Evolutionary conservation across 805 yeast genomes (phyloP).

Genomic region (Candida ipomoeae): DNA sequence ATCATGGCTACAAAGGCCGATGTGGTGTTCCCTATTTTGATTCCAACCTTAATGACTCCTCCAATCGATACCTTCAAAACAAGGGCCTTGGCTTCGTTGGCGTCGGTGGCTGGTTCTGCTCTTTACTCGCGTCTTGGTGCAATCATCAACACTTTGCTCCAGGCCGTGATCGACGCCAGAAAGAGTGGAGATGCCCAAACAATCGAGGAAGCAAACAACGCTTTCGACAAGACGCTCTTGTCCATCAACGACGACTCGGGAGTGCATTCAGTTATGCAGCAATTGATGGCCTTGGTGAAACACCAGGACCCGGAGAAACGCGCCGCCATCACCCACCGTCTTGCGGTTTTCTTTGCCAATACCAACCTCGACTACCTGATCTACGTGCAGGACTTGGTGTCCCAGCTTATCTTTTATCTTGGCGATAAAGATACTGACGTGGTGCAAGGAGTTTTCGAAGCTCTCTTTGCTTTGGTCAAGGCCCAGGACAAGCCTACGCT

Average conservation of each 20-base stretch:
- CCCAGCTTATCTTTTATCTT: slow-evolving; percentile 63
- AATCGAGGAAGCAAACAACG: slow-evolving; percentile 40
- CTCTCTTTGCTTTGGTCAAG: slow-evolving; percentile 63
- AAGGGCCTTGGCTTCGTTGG: slow-evolving; percentile 79
- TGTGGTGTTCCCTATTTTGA: slow-evolving; percentile 86
- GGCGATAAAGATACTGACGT: slow-evolving; percentile 64
- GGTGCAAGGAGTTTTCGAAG: slow-evolving; percentile 60
- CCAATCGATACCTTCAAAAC: slow-evolving; percentile 86
- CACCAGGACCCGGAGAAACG: slow-evolving; percentile 67
- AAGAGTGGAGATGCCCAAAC: slow-evolving; percentile 33
- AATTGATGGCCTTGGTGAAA: slow-evolving; percentile 69
- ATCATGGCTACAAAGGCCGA: slow-evolving; percentile 89
- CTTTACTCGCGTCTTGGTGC: slow-evolving; percentile 66
- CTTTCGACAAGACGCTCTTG: slow-evolving; percentile 66
- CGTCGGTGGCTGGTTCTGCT: slow-evolving; percentile 85
- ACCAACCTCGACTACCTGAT: slow-evolving; percentile 66
- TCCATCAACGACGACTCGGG: slow-evolving; percentile 78
- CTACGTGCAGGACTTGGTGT: slow-evolving; percentile 71
- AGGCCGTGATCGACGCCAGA: slow-evolving; percentile 44
- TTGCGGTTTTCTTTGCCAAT: slow-evolving; percentile 65
- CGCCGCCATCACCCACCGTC: slow-evolving; percentile 57
- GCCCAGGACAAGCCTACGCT: slow-evolving; percentile 71
- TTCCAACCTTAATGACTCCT: slow-evolving; percentile 76
- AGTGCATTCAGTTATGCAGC: slow-evolving; percentile 78
- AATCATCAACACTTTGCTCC: slow-evolving; percentile 71